A percentile compares a stretch with the other conserved stretches of the same genome.
Evolutionary conservation across 2,329 filamentous ascomycete species (phyloP).

Genomic region (Aspergillus sp.): DNA sequence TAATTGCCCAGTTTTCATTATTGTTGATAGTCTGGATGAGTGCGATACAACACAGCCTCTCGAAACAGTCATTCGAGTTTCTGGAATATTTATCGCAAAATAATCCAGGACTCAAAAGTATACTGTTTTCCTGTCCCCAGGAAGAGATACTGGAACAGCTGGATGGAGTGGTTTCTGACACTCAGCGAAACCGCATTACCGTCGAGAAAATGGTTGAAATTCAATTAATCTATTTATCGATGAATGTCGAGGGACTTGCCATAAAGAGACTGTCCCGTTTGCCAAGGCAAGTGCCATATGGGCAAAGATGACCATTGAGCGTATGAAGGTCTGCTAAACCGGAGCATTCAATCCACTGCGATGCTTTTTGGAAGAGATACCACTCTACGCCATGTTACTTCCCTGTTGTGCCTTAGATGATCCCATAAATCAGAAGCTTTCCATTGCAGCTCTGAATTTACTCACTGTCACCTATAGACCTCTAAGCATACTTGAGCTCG

Average conservation of each 20-base stretch:
- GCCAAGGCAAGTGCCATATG: constrained; percentile 12
- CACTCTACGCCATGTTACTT: constrained; percentile 8
- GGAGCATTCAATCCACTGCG: constrained; percentile 3
- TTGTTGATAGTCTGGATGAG: constrained; percentile 23
- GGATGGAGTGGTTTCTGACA: constrained; percentile 3
- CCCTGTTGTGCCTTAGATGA: constrained; percentile 7
- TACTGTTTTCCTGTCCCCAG: constrained; percentile 11
- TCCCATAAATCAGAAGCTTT: constrained; percentile 9
- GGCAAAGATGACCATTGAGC: constrained; percentile 11
- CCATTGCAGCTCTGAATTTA: constrained; percentile 13
- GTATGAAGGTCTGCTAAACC: constrained; percentile 10
- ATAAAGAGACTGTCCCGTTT: constrained; percentile 9
- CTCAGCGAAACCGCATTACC: constrained; percentile 8
- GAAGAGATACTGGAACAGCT: constrained; percentile 11
- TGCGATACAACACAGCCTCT: constrained; percentile 19
- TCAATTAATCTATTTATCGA: constrained; percentile 5
- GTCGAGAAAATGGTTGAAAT: constrained; percentile 7
- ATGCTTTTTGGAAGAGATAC: constrained; percentile 4
- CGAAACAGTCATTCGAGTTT: constrained; percentile 10
- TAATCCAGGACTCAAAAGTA: constrained; percentile 7
- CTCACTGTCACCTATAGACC: constrained; percentile 16
- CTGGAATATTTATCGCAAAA: constrained; percentile 8
- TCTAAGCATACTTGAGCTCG: constrained; percentile 23
- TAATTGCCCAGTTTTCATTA: constrained; percentile 10
- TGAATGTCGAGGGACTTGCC: constrained; percentile 7